phyloP scores from a whole-genome alignment of 2,329 filamentous ascomycete genomes.

The Fusarium euwallaceae region DNA sequence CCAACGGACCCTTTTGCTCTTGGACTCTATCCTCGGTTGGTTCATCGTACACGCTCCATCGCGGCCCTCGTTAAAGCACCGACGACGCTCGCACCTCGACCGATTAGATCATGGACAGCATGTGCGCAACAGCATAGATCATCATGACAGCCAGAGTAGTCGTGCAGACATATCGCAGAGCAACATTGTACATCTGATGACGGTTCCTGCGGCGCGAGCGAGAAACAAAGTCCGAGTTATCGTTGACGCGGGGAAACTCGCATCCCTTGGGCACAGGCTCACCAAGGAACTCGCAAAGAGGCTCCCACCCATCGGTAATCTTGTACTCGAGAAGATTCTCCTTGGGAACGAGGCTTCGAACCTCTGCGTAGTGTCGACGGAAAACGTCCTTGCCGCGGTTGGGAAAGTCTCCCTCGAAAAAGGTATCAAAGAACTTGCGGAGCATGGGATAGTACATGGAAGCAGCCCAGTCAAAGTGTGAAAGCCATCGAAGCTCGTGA shows the following conservation, averaged over 20 bases:
- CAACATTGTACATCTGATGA: slow-evolving; percentile 53
- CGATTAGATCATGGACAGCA: slow-evolving; percentile 20
- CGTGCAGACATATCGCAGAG: slow-evolving; percentile 43
- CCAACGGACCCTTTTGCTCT: not conserved
- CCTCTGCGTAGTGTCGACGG: slow-evolving; percentile 55
- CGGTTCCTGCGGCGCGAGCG: slow-evolving; percentile 51
- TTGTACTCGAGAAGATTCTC: slow-evolving; percentile 52
- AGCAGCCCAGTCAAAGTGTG: slow-evolving; percentile 9
- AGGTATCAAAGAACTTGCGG: slow-evolving; percentile 76
- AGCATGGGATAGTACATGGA: slow-evolving; percentile 75
- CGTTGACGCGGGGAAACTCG: slow-evolving; percentile 54
- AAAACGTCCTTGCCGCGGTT: slow-evolving; percentile 74
- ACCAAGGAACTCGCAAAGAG: slow-evolving; percentile 51
- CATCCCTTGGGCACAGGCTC: slow-evolving; percentile 49
- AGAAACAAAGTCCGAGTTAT: slow-evolving; percentile 52
- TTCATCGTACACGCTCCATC: no score
- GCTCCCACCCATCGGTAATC: slow-evolving; percentile 54
- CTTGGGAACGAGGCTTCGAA: slow-evolving; percentile 49
- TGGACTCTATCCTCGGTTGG: not conserved
- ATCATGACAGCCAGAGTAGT: slow-evolving; percentile 30
- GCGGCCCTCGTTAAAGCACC: not conserved
- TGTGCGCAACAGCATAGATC: slow-evolving; percentile 10
- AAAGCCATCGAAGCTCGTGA: slow-evolving; percentile 70
- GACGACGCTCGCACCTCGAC: not conserved
- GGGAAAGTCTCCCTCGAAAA: slow-evolving; percentile 77